Base-by-base conservation (phyloP, 805 yeast genomes). In the Dipodascopsis uninucleata region DNA sequence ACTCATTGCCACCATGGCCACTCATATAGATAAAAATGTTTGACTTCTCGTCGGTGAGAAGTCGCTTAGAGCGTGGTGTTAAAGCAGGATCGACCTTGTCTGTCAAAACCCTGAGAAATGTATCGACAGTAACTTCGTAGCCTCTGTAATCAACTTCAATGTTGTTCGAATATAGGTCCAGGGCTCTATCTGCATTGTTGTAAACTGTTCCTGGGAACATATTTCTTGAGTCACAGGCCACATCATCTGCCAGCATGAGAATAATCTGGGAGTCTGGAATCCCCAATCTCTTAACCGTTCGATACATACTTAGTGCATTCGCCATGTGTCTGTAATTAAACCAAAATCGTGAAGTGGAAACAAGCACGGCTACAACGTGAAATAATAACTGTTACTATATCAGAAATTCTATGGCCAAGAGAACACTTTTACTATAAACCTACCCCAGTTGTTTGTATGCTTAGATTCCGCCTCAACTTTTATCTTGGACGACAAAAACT, bases 1-100 rank as follows among this genome's bases (percentile, higher is more conserved):
- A 93, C 65, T 93, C 97, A 59, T 89, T 87, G 41, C 99, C 99
- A 20, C 99, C 99, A 65, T 93, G 99, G 20, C 99, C 99, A 1
- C 98, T 93, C 80, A 93, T 74, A 63, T 93, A 93, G 22, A 93
- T 83, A 65, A 93, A 85, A 39, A 93, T 87, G 63, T 93, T 93
- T 24, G 96, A 85, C 62, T 87, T 81, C 62, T 89, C 97, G 69
- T 93, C 97, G 0, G 97, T 87, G 49, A 89, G 68, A 36, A 93
- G 70, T 54, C 97, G 72, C 66, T 93, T 93, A 10, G 95, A 84
- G 52, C 95, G 74, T 3, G 98, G 97, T 54, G 90, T 96, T 25
- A 34, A 35, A 43, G 86, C 89, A 28, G 81, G 84, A 35, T 88
- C 88, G 96, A 97, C 93, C 55, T 97, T 77, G 62, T 93, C 97